Base-by-base conservation (phyloP, 106 monocot genomes). In the Dendrobium catenatum region DNA sequence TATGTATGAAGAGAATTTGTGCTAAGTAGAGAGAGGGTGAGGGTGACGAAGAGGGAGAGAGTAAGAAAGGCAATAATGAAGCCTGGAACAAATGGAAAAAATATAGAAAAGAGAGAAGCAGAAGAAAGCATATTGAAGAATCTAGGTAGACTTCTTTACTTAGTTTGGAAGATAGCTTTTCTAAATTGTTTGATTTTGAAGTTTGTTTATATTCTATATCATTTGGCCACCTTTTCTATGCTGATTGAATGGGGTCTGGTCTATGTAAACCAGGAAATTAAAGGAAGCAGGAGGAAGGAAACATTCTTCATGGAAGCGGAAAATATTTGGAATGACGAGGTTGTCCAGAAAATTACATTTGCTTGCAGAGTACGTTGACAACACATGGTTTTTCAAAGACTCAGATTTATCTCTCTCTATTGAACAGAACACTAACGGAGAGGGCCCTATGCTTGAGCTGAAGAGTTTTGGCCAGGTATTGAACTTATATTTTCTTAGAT, bases 301-400 rank as follows among this genome's bases (percentile, higher is more conserved):
- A 27, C 80, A 81, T 26, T 48, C 54, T 43, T 15, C 42, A 49
- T 84, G 77, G 22, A 84, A 80, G 75, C 81, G 55, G 72, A 80
- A 85, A 58, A 77, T 97, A 31, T 18, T 90, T 81, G 87, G 87
- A 37, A 33, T 87, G 44, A 73, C 82, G 59, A 86, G 61, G 70
- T 55, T 33, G n/a, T 88, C 87, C 72, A 82, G 59, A 68, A 68
- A 90, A 77, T 79, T 79, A 55, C 70, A 20, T 41, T 29, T 89
- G 29, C 83, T 97, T 24, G 96, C 92, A 79, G 92, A 94, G 37
- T 84, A 81, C 37, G 70, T 55, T 42, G 90, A 88, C 67, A 89
- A 92, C 24, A 74, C 77, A 41, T 97, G 96, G 96, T 79, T 74
- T 31, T 73, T 97, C 55, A 82, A 80, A 24, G 87, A 83, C 51